Evolutionary conservation across 345 rosid species (phyloP).

Genomic region (Cochlearia excelsa): DNA sequence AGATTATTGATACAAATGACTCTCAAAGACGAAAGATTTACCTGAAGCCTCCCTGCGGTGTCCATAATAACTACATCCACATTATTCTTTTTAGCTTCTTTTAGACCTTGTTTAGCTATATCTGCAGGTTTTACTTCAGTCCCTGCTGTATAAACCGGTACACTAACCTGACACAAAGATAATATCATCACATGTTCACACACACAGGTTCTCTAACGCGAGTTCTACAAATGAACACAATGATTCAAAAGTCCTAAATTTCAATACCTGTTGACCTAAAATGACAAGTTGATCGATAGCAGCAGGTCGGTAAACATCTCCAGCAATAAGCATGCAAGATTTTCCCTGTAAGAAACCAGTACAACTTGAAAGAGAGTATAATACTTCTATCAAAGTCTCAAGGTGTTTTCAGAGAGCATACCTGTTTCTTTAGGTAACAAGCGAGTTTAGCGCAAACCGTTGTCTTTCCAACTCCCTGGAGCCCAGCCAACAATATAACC

Average conservation of each 20-base stretch:
- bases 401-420: constrained; percentile 21
- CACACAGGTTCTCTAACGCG: neutral
- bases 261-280: constrained; percentile 82
- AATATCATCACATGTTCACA: constrained; percentile 12
- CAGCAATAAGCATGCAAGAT: constrained; percentile 93
- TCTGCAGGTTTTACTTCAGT: constrained; percentile 82
- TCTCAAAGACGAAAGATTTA: constrained; percentile 27
- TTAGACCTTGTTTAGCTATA: constrained; percentile 84
- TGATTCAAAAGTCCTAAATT: constrained; percentile 19
- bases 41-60: constrained; percentile 99
- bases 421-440: constrained; percentile 89
- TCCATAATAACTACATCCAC: constrained; percentile 88
- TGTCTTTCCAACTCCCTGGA: constrained; percentile 98
- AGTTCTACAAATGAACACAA: neutral
- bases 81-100: constrained; percentile 77
- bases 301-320: constrained; percentile 98
- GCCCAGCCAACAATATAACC: constrained; percentile 86
- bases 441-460: constrained; percentile 95
- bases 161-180: constrained; percentile 67
- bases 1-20: constrained; percentile 2
- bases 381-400: neutral
- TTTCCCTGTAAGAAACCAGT: constrained; percentile 55
- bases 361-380: constrained; percentile 10
- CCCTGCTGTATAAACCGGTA: constrained; percentile 86
- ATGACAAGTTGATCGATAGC: constrained; percentile 97